Base-by-base conservation (phyloP, 2,329 filamentous ascomycete species). In the Alternaria angustiovoidea region DNA sequence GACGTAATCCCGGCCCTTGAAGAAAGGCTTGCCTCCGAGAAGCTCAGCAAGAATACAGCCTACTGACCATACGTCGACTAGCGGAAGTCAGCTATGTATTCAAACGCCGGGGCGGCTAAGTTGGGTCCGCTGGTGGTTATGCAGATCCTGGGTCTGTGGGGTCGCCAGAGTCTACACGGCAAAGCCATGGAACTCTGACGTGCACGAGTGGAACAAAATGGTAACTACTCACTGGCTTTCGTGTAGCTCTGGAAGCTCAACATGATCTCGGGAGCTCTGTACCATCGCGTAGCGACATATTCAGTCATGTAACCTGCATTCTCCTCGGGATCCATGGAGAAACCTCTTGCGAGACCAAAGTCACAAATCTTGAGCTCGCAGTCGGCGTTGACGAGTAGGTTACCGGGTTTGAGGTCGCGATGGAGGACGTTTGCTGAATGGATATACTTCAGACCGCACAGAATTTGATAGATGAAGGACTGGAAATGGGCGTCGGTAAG, bases 251-350 rank as follows among this genome's bases (percentile, higher is more conserved):
- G 94, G 88, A 99, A 99, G 84, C 93, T 97, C 80, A 99, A 84
- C 95, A 99, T 99, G 72, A 99, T 99, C 81, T 99, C 95, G 5
- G 95, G 95, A 4, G 95, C 95, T 81, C 95, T 91, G 81, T 99
- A 99, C 95, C 95, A 99, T 83, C 95, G 88, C 53, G 95, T 99
- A 51, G 95, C 95, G 57, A 99, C 95, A 75, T 99, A 99, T 82
- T 99, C 95, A 11, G 95, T 99, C 95, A 99, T 98, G 82, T 98
- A 99, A 22, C 95, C 95, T 18, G 95, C 95, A 78, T 98, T 98
- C 82, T 99, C 94, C 80, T 99, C 93, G 1, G 95, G 95, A 70
- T 98, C 94, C 75, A 97, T 89, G 3, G 94, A 97, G 84, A 99
- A 98, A 59, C 95, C 95, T 85, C 95, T 89, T 5, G 95, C 95